A percentile compares a stretch with the other conserved stretches of the same genome.
phyloP scores from a whole-genome alignment of 2,329 filamentous ascomycete genomes.

The Alternaria sp. region DNA sequence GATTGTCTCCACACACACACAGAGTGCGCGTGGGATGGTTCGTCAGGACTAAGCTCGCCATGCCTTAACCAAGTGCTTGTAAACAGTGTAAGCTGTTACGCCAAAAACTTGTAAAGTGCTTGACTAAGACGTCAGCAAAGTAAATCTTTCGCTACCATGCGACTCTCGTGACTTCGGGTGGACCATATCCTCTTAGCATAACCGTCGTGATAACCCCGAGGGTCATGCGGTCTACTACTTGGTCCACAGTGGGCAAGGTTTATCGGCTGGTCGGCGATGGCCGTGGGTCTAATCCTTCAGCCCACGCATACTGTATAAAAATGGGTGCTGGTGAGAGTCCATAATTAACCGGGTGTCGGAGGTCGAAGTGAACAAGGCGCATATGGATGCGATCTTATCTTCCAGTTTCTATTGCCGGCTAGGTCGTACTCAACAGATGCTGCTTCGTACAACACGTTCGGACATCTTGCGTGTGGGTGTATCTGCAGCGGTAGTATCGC shows the following conservation, averaged over 20 bases:
- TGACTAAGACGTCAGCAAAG: slow-evolving; percentile 79
- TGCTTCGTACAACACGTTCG: slow-evolving; percentile 1
- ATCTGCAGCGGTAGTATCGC: background rate
- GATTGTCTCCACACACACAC: slow-evolving; percentile 72
- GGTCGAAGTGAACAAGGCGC: slow-evolving; percentile 76
- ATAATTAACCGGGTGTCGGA: slow-evolving; percentile 82
- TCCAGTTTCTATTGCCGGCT: slow-evolving; percentile 65
- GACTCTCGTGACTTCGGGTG: slow-evolving; percentile 72
- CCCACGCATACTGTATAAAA: slow-evolving; percentile 79
- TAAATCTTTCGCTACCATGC: slow-evolving; percentile 59
- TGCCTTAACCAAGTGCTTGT: slow-evolving; percentile 74
- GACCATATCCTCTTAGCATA: slow-evolving; percentile 64
- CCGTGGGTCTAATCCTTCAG: slow-evolving; percentile 68
- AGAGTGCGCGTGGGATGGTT: slow-evolving; percentile 71
- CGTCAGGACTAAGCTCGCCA: slow-evolving; percentile 70
- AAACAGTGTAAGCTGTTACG: background rate
- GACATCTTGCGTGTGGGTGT: background rate
- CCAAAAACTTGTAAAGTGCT: slow-evolving; percentile 78
- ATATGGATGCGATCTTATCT: slow-evolving; percentile 69
- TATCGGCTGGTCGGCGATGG: slow-evolving; percentile 68
- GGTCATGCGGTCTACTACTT: slow-evolving; percentile 72
- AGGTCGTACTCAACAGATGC: slow-evolving; percentile 65
- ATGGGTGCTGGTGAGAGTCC: slow-evolving; percentile 78
- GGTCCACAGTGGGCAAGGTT: slow-evolving; percentile 75
- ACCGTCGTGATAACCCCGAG: slow-evolving; percentile 80